Conservation (phyloP, 2,329 filamentous ascomycete species). For the Pseudocercospora crystallina region DNA sequence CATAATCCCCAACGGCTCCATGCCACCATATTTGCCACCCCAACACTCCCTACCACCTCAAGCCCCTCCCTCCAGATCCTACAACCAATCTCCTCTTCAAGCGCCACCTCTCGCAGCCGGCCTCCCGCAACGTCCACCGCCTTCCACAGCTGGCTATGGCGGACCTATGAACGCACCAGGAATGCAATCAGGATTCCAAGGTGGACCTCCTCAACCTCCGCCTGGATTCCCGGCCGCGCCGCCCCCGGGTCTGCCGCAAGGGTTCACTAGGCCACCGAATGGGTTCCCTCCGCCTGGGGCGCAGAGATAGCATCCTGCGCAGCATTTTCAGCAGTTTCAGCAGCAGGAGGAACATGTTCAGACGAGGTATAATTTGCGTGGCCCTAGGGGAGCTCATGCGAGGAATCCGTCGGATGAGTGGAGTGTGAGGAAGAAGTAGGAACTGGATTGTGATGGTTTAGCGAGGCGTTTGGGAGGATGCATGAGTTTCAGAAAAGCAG, state of each 20-base stretch:
- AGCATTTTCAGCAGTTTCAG: not conserved
- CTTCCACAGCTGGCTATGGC: slow-evolving; percentile 66
- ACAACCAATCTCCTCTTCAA: slow-evolving; percentile 51
- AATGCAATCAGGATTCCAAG: slow-evolving; percentile 36
- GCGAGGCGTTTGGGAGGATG: slow-evolving; percentile 7
- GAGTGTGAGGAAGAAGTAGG: too few species aligned
- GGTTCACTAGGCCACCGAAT: not conserved
- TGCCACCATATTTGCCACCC: slow-evolving; percentile 14
- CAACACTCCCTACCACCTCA: slow-evolving; percentile 4
- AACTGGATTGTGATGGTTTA: not conserved
- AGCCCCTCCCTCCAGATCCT: slow-evolving; percentile 19
- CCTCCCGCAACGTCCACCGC: slow-evolving; percentile 68
- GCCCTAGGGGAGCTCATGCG: too few species aligned
- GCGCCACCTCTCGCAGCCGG: slow-evolving; percentile 61
- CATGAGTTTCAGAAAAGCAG: too few species aligned
- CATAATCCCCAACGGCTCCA: slow-evolving; percentile 14
- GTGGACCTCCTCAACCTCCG: slow-evolving; percentile 45
- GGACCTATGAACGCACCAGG: slow-evolving; percentile 58
- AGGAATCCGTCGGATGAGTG: too few species aligned
- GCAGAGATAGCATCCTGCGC: slow-evolving; percentile 9
- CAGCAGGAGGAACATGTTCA: not conserved
- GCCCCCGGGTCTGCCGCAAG: slow-evolving; percentile 42
- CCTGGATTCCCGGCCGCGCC: slow-evolving; percentile 42
- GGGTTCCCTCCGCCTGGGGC: too few species aligned
- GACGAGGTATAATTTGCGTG: too few species aligned